These are phyloP conservation scores for Puccinia polysora DNA, from an alignment of 1,284 basidiomycete genomes.

Conservation along the genomic window DNA sequence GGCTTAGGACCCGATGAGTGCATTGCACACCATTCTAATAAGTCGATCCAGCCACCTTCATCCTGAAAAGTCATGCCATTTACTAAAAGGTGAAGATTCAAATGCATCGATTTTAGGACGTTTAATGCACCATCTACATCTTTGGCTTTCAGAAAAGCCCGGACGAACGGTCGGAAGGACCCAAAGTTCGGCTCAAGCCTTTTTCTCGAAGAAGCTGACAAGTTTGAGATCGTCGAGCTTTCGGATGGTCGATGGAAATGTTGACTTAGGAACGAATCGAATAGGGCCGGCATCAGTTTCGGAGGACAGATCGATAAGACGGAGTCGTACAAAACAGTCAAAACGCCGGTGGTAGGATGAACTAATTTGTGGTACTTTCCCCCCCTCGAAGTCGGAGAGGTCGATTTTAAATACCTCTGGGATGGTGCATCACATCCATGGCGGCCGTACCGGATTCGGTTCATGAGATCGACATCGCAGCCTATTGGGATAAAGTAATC, in stretches of 20 bases:
- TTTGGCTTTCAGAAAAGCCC: conserved; percentile 26
- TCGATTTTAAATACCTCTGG: not conserved
- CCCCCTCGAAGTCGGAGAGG: not conserved
- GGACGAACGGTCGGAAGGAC: conserved; percentile 40
- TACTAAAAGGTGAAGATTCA: not conserved
- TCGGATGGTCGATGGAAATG: conserved; percentile 4
- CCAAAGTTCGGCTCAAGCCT: conserved; percentile 27
- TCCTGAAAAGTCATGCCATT: not conserved
- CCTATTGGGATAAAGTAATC: conserved; percentile 42
- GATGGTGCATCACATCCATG: not conserved
- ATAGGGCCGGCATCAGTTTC: conserved; percentile 13
- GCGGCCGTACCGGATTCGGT: not conserved
- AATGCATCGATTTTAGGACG: conserved; percentile 36
- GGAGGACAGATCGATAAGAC: conserved; percentile 24
- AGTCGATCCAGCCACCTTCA: conserved; percentile 43
- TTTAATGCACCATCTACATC: conserved; percentile 36
- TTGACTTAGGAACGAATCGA: conserved; percentile 27
- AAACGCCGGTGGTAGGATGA: conserved; percentile 40
- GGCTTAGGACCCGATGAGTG: conserved; percentile 25
- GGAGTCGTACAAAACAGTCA: conserved; percentile 41
- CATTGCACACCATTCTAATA: conserved; percentile 41
- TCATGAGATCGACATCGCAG: conserved; percentile 23
- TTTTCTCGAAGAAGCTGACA: not conserved
- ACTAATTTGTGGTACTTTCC: conserved; percentile 25
- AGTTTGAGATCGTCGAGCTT: not conserved